phyloP scores from a whole-genome alignment of 208 protist genomes.

The Leishmania arabica region DNA sequence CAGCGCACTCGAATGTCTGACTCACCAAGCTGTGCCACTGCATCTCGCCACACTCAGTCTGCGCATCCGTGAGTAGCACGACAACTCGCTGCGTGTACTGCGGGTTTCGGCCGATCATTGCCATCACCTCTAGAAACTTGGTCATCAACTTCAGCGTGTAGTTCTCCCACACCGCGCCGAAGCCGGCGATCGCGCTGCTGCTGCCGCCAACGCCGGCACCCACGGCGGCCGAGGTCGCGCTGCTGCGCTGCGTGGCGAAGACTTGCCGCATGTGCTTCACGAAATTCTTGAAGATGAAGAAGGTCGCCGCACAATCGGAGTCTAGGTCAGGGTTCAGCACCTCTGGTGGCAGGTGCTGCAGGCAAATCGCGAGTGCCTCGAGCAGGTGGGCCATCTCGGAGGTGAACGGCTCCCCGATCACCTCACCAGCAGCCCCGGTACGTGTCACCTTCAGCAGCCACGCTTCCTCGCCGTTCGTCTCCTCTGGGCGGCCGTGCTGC shows the following conservation, averaged over 20 bases:
- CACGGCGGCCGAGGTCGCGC: background rate
- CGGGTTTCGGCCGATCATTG: slow-evolving; percentile 83
- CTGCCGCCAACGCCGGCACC: background rate
- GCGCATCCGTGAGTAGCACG: slow-evolving; percentile 63
- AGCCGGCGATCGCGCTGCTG: slow-evolving; percentile 1
- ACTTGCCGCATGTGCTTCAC: slow-evolving; percentile 71
- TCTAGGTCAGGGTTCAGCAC: slow-evolving; percentile 84
- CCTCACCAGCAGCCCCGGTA: slow-evolving; percentile 21
- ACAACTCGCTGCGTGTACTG: slow-evolving; percentile 80
- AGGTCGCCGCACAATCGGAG: slow-evolving; percentile 79
- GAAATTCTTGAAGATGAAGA: slow-evolving; percentile 88
- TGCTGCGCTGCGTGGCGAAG: slow-evolving; percentile 62
- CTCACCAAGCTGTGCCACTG: slow-evolving; percentile 73
- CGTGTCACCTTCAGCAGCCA: slow-evolving; percentile 12
- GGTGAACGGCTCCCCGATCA: slow-evolving; percentile 51
- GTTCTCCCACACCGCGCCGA: slow-evolving; percentile 60
- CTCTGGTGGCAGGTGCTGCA: slow-evolving; percentile 72
- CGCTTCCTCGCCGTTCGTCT: slow-evolving; percentile 12
- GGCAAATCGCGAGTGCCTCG: slow-evolving; percentile 63
- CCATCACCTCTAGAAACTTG: slow-evolving; percentile 75
- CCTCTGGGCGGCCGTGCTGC: background rate
- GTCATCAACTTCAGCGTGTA: slow-evolving; percentile 78
- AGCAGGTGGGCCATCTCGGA: slow-evolving; percentile 82
- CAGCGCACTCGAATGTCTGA: slow-evolving; percentile 79
- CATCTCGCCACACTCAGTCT: slow-evolving; percentile 71